These are phyloP conservation scores for Meredithiella fracta DNA, from an alignment of 2,329 filamentous ascomycete genomes.

Conservation along the genomic window DNA sequence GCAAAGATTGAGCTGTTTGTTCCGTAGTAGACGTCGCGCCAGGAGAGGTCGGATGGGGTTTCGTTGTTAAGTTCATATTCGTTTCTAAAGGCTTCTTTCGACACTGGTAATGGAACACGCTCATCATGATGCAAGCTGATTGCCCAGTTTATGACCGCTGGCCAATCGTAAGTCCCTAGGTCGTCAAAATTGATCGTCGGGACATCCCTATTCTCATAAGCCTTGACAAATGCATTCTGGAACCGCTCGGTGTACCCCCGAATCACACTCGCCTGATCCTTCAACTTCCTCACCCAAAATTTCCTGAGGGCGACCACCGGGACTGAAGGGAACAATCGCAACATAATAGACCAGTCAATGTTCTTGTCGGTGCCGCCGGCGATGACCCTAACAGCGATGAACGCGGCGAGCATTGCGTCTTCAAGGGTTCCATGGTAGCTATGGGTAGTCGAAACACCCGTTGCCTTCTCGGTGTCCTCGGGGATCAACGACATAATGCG, in stretches of 20 bases:
- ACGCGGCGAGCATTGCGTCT: slow-evolving; percentile 34
- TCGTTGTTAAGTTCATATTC: slow-evolving; percentile 17
- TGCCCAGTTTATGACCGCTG: slow-evolving; percentile 48
- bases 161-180: slow-evolving; percentile 52
- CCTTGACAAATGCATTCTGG: slow-evolving; percentile 45
- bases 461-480: not conserved
- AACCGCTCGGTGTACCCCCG: slow-evolving; percentile 37
- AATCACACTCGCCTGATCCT: slow-evolving; percentile 14
- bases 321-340: slow-evolving; percentile 37
- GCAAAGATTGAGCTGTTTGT: slow-evolving; percentile 37
- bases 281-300: slow-evolving; percentile 38
- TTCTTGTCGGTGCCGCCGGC: slow-evolving; percentile 42
- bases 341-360: slow-evolving; percentile 44
- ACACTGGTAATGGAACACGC: slow-evolving; percentile 8
- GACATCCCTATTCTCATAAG: slow-evolving; percentile 47
- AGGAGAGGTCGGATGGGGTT: slow-evolving; percentile 23
- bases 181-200: slow-evolving; percentile 47
- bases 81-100: slow-evolving; percentile 2
- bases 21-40: slow-evolving; percentile 42
- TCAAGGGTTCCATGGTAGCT: slow-evolving; percentile 10
- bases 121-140: slow-evolving; percentile 26
- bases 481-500: slow-evolving; percentile 11
- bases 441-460: not conserved
- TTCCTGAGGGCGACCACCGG: slow-evolving; percentile 35
- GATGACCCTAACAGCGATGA: slow-evolving; percentile 40